Evolutionary conservation across 257 asterid genomes (phyloP).

Genomic region (Solanum tarapatanum): DNA sequence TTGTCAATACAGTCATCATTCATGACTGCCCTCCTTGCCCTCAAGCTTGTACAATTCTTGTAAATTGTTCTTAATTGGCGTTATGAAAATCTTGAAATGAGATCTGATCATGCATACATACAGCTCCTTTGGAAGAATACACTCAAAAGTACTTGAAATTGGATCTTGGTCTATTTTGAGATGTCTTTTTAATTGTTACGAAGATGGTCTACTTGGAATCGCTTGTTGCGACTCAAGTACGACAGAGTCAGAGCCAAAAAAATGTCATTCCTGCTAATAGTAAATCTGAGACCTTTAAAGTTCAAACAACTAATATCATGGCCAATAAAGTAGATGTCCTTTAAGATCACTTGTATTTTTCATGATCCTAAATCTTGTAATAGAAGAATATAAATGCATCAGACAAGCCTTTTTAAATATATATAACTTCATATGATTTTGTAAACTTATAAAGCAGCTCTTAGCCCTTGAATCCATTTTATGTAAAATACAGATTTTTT

Average conservation of each 20-base stretch:
- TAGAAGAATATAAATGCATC: not conserved
- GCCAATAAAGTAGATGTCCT: not conserved
- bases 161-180: not conserved
- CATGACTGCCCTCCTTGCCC: not conserved
- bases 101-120: not conserved
- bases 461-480: no score
- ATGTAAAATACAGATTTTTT: no score
- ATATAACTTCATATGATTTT: no score
- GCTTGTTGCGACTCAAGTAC: not conserved
- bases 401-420: not conserved
- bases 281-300: not conserved
- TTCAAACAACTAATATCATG: not conserved
- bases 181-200: not conserved
- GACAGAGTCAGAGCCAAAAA: not conserved
- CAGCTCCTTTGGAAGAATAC: not conserved
- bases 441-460: not conserved
- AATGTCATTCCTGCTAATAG: not conserved
- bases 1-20: not conserved
- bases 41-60: conserved; percentile 13
- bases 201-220: not conserved
- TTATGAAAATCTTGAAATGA: not conserved
- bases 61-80: conserved; percentile 2
- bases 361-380: not conserved
- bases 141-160: not conserved
- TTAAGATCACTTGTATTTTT: not conserved